These are phyloP conservation scores for Lachnum nothofagi DNA, from an alignment of 2,329 filamentous ascomycete species.

Conservation along the genomic window DNA sequence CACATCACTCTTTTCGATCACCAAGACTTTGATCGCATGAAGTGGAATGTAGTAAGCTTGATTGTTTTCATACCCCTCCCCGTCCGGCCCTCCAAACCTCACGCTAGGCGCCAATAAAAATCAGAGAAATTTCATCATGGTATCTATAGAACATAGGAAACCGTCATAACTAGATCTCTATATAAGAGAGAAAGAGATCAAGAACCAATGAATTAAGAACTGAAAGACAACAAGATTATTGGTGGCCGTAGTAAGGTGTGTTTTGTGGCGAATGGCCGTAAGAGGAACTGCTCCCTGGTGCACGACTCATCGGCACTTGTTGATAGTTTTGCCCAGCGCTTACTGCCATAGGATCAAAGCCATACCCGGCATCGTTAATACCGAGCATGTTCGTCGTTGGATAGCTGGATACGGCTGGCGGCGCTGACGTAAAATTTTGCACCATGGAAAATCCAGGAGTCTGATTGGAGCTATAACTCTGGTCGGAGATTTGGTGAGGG, in stretches of 20 bases:
- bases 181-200: constrained; percentile 5
- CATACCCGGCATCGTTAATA: constrained; percentile 21
- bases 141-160: constrained; percentile 24
- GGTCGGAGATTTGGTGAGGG: constrained; percentile 16
- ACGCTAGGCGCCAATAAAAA: constrained; percentile 4
- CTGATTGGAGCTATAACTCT: constrained; percentile 19
- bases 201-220: neutral
- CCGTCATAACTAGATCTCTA: constrained; percentile 6
- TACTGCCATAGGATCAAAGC: constrained; percentile 22
- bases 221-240: constrained; percentile 13
- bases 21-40: too few species aligned
- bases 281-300: constrained; percentile 24
- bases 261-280: constrained; percentile 27
- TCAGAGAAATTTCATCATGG: constrained; percentile 19
- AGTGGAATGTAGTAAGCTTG: neutral
- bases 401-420: constrained; percentile 24
- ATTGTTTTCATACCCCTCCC: constrained; percentile 9
- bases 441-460: constrained; percentile 20
- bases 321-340: constrained; percentile 19
- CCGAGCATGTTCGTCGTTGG: constrained; percentile 23
- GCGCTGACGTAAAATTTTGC: constrained; percentile 24
- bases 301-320: constrained; percentile 26
- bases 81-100: neutral
- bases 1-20: too few species aligned
- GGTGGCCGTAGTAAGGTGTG: constrained; percentile 20